Percentiles rank a stretch among this genome's conserved stretches.
Conservation (phyloP, 2,329 filamentous ascomycete species). For the Trichoderma oligosporum region DNA sequence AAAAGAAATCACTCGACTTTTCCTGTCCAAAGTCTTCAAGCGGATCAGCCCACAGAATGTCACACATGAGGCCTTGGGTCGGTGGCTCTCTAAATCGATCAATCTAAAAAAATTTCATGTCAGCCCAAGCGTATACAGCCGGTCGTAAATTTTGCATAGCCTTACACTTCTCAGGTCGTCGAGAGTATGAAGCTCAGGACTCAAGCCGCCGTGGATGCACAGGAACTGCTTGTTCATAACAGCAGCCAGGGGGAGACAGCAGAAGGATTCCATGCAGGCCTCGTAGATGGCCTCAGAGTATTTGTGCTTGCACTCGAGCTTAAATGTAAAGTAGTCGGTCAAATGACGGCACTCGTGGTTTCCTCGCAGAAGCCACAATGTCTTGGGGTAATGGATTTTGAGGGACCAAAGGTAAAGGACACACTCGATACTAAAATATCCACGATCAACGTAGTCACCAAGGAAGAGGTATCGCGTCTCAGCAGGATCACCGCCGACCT, state of each 20-base stretch:
- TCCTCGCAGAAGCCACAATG: conserved; percentile 91
- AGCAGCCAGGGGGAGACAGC: conserved; percentile 83
- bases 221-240: conserved; percentile 99
- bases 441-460: conserved; percentile 95
- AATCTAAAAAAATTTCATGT: conserved; percentile 54
- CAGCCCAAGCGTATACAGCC: conserved; percentile 8
- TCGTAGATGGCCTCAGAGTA: conserved; percentile 96
- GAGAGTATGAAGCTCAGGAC: conserved; percentile 90
- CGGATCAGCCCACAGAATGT: conserved; percentile 97
- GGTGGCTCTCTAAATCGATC: conserved; percentile 97
- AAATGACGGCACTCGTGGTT: conserved; percentile 99
- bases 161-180: conserved; percentile 86
- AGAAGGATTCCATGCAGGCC: conserved; percentile 98
- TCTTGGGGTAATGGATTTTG: conserved; percentile 99
- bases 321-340: conserved; percentile 99
- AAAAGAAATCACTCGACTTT: conserved; percentile 95
- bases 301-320: conserved; percentile 99
- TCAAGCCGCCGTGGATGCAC: conserved; percentile 95
- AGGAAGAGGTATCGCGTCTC: conserved; percentile 97
- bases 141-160: background rate
- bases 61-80: conserved; percentile 97
- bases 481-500: conserved; percentile 92
- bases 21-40: conserved; percentile 98
- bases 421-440: conserved; percentile 99
- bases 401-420: conserved; percentile 96